Base-by-base conservation (phyloP, 352 stramenopile genomes). In the Pythium oligandrum region DNA sequence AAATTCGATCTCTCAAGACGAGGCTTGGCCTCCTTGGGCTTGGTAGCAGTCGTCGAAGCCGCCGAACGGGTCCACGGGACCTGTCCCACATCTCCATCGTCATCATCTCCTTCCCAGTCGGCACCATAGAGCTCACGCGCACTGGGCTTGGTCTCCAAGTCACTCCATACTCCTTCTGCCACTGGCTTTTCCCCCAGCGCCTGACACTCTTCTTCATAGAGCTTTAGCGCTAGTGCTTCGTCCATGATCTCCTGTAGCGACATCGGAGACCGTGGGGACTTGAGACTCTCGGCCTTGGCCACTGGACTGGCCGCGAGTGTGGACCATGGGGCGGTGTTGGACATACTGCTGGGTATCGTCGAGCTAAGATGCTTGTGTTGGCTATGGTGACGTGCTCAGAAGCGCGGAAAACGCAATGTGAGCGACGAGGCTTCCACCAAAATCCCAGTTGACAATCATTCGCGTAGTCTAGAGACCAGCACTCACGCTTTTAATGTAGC, bases 221-320 rank as follows among this genome's bases (percentile, higher is more conserved):
- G 64, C 57, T 78, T 73, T 30, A 71, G 63, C 26, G 78, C 78
- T 12, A 86, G 46, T n/a, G 68, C 78, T 53, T 88, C 78, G 60
- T 88, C 78, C 68, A 88, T 88, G 48, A 88, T 71, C 26, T 80
- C 71, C 54, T 88, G 78, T 64, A 88, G 75, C 37, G 65, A 52
- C 2, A 47, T 40, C 42, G 34, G 45, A 9, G n/a, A 37, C 11
- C 7, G 3, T 9, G 35, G 30, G 48, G 17, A 26, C 17, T 26
- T 26, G 17, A 26, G 17, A 26, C 17, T 26, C 17, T 26, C 17
- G 17, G 17, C 17, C 17, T 26, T 26, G 17, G 17, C 0, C 17
- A 26, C 17, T 26, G 17, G 17, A 26, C 17, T 26, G 17, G 17
- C 17, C 17, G 17, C 17, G 17, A 26, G 17, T 26, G 17, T 26